Percentiles rank a stretch among this genome's conserved stretches.
These are phyloP conservation scores for Discostella pseudostelligera DNA, from an alignment of 108 stramenopile species.

Conservation along the genomic window DNA sequence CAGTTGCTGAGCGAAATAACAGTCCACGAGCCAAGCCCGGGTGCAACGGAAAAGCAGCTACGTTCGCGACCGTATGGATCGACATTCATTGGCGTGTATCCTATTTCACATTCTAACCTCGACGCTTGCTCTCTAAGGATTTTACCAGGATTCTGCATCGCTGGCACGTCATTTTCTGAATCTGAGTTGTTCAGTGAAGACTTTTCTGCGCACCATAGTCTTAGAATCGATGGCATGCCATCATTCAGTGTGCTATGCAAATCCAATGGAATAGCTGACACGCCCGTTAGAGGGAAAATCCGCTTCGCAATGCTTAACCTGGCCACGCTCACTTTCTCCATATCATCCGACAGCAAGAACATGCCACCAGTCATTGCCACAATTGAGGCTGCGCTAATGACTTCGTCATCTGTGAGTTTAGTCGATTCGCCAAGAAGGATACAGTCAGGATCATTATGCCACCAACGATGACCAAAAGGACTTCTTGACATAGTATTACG, in stretches of 20 bases:
- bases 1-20: conserved; percentile 83
- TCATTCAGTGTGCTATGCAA: conserved; percentile 71
- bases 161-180: background rate
- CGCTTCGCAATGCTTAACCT: conserved; percentile 71
- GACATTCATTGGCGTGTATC: conserved; percentile 25
- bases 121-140: conserved; percentile 35
- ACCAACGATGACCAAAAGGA: conserved; percentile 84
- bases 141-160: conserved; percentile 6
- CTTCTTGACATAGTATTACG: conserved; percentile 86
- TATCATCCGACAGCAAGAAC: conserved; percentile 87
- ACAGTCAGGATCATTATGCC: conserved; percentile 97
- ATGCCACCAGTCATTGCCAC: conserved; percentile 92
- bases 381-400: conserved; percentile 83
- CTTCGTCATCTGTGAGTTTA: conserved; percentile 78
- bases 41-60: conserved; percentile 77
- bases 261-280: conserved; percentile 76
- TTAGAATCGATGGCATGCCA: conserved; percentile 74
- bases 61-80: conserved; percentile 68
- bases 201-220: conserved; percentile 84
- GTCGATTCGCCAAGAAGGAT: conserved; percentile 85
- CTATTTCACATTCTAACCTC: conserved; percentile 35
- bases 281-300: conserved; percentile 83
- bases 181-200: conserved; percentile 10
- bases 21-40: conserved; percentile 86
- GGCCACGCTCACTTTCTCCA: conserved; percentile 64